Base-by-base conservation (phyloP, 1,139 yeast species). In the Blastobotrys elegans region DNA sequence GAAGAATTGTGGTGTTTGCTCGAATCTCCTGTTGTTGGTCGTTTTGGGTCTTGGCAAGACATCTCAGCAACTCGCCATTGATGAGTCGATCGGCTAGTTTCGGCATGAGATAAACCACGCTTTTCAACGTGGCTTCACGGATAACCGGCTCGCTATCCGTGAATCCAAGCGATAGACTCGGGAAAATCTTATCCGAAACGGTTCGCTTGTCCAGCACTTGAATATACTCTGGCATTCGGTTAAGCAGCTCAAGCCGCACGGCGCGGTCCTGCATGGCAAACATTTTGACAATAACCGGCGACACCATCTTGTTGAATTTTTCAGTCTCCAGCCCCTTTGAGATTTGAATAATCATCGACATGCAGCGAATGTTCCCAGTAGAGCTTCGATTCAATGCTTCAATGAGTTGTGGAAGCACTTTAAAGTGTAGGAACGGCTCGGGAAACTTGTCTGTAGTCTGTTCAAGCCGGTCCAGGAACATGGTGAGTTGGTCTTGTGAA, bases 21-120 rank as follows among this genome's bases (percentile, higher is more conserved):
- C 98, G 71, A 17, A 92, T 86, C 21, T 87, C 86, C 1, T 94
- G 83, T 50, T 82, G 83, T 2, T 82, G 79, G 61, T 92, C 98
- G 64, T 78, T 82, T 64, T 90, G 97, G 1, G 95, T 79, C 61
- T 85, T 87, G 1, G 97, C 97, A 50, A 92, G 69, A 43, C 80
- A 76, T 56, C 95, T 76, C 46, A 92, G 70, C 34, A 92, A 68
- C 49, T 92, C 97, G 58, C 89, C 90, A 61, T 92, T 92, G 43
- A 90, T 73, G 62, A 87, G 95, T 47, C 96, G 77, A 34, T 82
- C 88, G 0, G 87, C 57, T 3, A 92, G 73, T 56, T 81, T 81
- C 26, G 82, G 81, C 2, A 83, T 79, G 30, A 92, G 68, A 4
- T 71, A 67, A 2, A 83, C 74, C 6, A 88, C 77, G 1, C 90